Evolutionary conservation across 305 asterid species (phyloP).

Genomic region (Fraxinus velutina): DNA sequence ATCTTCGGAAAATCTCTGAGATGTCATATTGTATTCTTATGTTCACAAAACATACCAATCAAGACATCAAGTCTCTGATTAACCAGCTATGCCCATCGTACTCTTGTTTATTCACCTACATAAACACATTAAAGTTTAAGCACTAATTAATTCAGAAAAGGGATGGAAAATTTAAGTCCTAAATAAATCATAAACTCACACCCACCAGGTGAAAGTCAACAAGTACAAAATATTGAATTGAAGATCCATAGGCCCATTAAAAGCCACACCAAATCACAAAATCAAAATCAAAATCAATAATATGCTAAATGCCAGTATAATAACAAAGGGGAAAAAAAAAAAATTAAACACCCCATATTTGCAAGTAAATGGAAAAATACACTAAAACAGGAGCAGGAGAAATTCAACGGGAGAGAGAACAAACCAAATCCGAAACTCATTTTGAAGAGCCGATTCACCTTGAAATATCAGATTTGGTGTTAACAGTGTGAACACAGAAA

Average conservation of each 20-base stretch:
- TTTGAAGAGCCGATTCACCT: conserved; percentile 18
- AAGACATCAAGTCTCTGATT: conserved; percentile 1
- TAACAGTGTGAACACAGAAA: neutral
- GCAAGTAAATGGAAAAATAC: conserved; percentile 15
- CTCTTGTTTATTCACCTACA: conserved; percentile 25
- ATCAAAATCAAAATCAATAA: conserved; percentile 13
- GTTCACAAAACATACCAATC: neutral
- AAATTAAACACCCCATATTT: neutral
- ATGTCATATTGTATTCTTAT: conserved; percentile 36
- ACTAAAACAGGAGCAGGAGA: conserved; percentile 7
- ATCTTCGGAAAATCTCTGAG: conserved; percentile 43
- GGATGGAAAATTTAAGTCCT: neutral
- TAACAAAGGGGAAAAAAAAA: neutral
- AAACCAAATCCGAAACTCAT: conserved; percentile 10
- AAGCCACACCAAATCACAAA: conserved; percentile 22
- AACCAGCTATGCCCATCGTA: neutral
- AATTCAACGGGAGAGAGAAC: conserved; percentile 16
- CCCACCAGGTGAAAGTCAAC: neutral
- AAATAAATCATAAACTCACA: neutral
- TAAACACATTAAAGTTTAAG: conserved; percentile 12
- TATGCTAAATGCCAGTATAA: neutral
- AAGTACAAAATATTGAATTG: conserved; percentile 15
- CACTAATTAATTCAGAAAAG: neutral
- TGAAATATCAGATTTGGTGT: neutral
- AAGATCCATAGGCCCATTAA: conserved; percentile 28